Evolutionary conservation across 2,329 filamentous ascomycete species (phyloP), one percentile per base, ranked within the genome.

Genomic region (Lasiodiplodia hormozganensis): DNA sequence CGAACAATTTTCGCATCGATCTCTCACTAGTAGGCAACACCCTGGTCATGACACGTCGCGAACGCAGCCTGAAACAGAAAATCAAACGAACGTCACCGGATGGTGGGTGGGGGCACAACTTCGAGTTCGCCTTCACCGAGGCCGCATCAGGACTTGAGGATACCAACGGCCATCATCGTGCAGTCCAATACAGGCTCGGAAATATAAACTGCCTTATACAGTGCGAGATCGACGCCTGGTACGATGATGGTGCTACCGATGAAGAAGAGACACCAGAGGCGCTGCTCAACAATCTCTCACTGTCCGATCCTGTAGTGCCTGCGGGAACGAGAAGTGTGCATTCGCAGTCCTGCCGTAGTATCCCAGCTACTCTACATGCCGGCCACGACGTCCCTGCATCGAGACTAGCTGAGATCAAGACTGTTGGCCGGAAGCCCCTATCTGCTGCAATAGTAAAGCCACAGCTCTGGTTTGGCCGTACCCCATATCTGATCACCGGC

Each of bases 1-100:
- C 58, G 11, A 71, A 77, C 25, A 69, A 67, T 23, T 80, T 77
- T 65, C 72, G 74, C 28, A 75, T 80, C 58, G 76, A 77, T 52
- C 70, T 79, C 11, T 70, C 78, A 49, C 70, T 80, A 38, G 70
- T 79, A 6, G 70, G 74, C 7, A 70, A 75, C 10, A 80, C 79
- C 10, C 72, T 80, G 2, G 74, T 81, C 56, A 72, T 81, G 18
- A 75, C 70, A 25, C 73, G 77, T 4, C 75, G 74, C 54, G 77
- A 76, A 51, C 58, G 67, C 47, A 71, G 68, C 16, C 67, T 72
- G 31, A 16, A 66, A 69, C 49, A 65, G 47, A 60, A 71, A 25
- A 71, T 72, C n/a, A 7, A 58, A 23, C 62, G 60, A 2, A 5
- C 47, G 47, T 21, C 47, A 21, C 8, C n/a, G 4, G 67, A 73